Evolutionary conservation across 192 early-diverging fungal species (phyloP), one percentile per base, ranked within the genome.

Genomic region (Rhizoclosmatium sp.): DNA sequence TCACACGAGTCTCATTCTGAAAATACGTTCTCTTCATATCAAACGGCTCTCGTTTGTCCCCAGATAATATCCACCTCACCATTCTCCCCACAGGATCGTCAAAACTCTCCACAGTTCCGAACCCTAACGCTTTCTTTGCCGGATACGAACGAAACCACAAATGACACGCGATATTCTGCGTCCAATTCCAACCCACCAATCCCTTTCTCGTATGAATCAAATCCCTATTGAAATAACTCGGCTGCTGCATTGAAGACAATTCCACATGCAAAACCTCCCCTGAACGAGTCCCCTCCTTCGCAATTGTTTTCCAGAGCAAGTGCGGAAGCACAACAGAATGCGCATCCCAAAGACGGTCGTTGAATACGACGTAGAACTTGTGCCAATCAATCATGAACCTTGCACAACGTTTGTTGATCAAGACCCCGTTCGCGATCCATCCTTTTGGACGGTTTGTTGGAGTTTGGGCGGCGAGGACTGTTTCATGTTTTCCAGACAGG

Each of bases 371-470:
- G 16, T 54, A 54, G 16, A 12, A 16, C 51, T 54, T 7, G 51
- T 54, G 78, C 89, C 89, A 90, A 14, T 82, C 68, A 16, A 83
- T 74, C n/a, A 89, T 48, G 49, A 90, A 90, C 1, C 71, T 69
- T 5, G 87, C 78, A 66, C 83, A 71, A 3, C 84, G 85, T 44
- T 79, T 71, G 4, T 83, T 41, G 31, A 88, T 65, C n/a, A 89
- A 85, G 31, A 89, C 75, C 48, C 83, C 87, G 69, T 89, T 89
- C 59, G 81, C 84, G 16, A 89, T 47, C 21, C 87, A 10, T 71
- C 5, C 51, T 16, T 54, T 16, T 16, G 16, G 9, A 54, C 51
- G 9, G 31, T 31, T 31, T 31, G 31, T 31, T 31, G 31, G 31
- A 31, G 31, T 31, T 31, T 31, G 31, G 31, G 31, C 31, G 0